Evolutionary conservation across 345 rosid genomes (phyloP).

Genomic region (Salix brachista): DNA sequence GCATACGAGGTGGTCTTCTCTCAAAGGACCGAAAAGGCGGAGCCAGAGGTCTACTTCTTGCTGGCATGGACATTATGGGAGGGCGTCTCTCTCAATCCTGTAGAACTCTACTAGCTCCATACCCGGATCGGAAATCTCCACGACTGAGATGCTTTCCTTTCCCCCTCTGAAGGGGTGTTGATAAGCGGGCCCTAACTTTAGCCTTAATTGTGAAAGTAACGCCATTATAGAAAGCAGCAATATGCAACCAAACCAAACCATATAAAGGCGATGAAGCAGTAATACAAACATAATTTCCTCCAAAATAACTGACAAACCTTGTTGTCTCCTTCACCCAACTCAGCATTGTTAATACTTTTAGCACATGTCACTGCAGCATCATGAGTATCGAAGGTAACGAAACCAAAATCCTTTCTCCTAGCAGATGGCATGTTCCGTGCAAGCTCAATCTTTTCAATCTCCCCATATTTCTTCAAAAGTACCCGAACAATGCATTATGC

Average conservation of each 20-base stretch:
- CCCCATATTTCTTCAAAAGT: slow-evolving; percentile 66
- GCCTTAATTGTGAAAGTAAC: slow-evolving; percentile 41
- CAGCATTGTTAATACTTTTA: slow-evolving; percentile 85
- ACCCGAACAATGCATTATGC: slow-evolving; percentile 17
- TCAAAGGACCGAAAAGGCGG: slow-evolving; percentile 77
- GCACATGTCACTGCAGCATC: slow-evolving; percentile 91
- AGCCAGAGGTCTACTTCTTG: slow-evolving; percentile 66
- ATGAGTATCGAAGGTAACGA: slow-evolving; percentile 87
- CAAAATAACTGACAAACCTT: slow-evolving; percentile 46
- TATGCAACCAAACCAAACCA: background rate
- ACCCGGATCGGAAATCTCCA: slow-evolving; percentile 58
- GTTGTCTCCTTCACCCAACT: slow-evolving; percentile 73
- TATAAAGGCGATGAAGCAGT: slow-evolving; percentile 5
- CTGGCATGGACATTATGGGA: slow-evolving; percentile 58
- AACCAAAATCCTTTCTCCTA: slow-evolving; percentile 92
- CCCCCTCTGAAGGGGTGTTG: slow-evolving; percentile 87
- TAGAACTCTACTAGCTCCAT: slow-evolving; percentile 54
- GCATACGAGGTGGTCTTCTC: slow-evolving; percentile 77
- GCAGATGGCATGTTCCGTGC: slow-evolving; percentile 98
- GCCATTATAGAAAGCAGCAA: background rate
- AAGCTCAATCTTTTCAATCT: slow-evolving; percentile 86
- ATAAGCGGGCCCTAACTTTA: slow-evolving; percentile 92
- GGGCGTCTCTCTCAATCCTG: slow-evolving; percentile 61
- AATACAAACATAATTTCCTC: background rate
- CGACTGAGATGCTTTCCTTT: slow-evolving; percentile 57